Evolutionary conservation across 2,329 filamentous ascomycete species (phyloP), one percentile per base, ranked within the genome.

Genomic region (Xylariaceae sp.): DNA sequence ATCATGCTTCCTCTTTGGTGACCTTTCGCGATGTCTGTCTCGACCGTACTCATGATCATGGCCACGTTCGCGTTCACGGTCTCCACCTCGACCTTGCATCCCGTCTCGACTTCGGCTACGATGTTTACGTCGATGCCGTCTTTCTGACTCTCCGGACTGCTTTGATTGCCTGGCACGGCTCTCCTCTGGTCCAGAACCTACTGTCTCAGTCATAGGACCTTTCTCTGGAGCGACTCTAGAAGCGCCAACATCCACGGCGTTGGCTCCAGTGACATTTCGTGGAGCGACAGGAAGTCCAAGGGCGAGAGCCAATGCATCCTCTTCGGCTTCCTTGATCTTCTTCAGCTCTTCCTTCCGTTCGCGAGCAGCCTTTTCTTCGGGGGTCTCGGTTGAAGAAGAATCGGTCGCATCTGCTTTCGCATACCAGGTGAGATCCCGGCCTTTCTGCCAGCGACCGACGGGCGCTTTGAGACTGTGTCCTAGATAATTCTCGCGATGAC

Each of bases 381-480:
- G 77, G 1, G 82, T 85, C 69, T 84, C 85, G 63, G 73, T 77
- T 3, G 82, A 75, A 9, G 77, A 75, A 13, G 79, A 75, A 35
- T 81, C 78, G 30, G 80, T 74, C 2, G 74, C 77, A 39, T 79
- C 81, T n/a, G 76, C 73, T 68, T 85, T 87, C 49, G 83, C 82
- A 66, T 88, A 88, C 85, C 85, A 88, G 59, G 76, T 80, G 7
- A 88, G 75, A 57, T 86, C 83, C 61, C 85, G 86, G 6, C 88
- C 87, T 71, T 93, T 87, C 70, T 94, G 90, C 92, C 92, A 97
- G 65, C 92, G 88, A 6, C 92, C 92, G 2, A 96, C 92, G 0
- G 92, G 90, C 0, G 92, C 92, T 80, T 93, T 96, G 60, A 97
- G 77, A 60, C 89, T 94, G 77, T 97, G 92, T 55, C 92, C 92